Evolutionary conservation across 306 rosid genomes (phyloP).

Genomic region (Lupinus albus): DNA sequence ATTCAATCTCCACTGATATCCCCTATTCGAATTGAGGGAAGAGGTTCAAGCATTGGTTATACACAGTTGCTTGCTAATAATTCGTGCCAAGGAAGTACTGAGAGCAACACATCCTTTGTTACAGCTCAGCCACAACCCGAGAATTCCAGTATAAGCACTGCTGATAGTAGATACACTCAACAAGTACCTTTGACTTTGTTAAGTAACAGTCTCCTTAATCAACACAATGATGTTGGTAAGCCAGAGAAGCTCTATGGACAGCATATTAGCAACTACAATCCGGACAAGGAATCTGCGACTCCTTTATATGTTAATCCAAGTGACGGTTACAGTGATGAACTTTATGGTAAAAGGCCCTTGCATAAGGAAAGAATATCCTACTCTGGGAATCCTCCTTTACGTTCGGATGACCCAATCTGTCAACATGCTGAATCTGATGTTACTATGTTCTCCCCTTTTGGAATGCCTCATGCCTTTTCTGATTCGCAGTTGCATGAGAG

Average conservation of each 20-base stretch:
- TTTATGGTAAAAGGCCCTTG: slow-evolving; percentile 43
- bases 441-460: slow-evolving; percentile 39
- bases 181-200: slow-evolving; percentile 42
- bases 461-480: slow-evolving; percentile 67
- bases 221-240: slow-evolving; percentile 36
- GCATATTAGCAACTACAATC: slow-evolving; percentile 39
- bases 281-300: slow-evolving; percentile 35
- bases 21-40: slow-evolving; percentile 44
- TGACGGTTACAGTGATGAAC: slow-evolving; percentile 41
- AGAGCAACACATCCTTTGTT: slow-evolving; percentile 51
- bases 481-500: slow-evolving; percentile 68
- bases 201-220: slow-evolving; percentile 37
- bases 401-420: slow-evolving; percentile 41
- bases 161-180: slow-evolving; percentile 41
- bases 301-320: slow-evolving; percentile 40
- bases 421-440: slow-evolving; percentile 46
- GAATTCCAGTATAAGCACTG: slow-evolving; percentile 34
- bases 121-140: slow-evolving; percentile 48
- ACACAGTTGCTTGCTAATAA: slow-evolving; percentile 45
- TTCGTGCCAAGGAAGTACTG: slow-evolving; percentile 51
- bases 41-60: slow-evolving; percentile 50
- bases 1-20: slow-evolving; percentile 40
- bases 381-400: slow-evolving; percentile 48
- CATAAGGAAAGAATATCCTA: slow-evolving; percentile 44
- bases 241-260: slow-evolving; percentile 42